A percentile compares a stretch with the other conserved stretches of the same genome.
Conservation (phyloP, 1,284 basidiomycete genomes). For the Puccinia triticina region DNA sequence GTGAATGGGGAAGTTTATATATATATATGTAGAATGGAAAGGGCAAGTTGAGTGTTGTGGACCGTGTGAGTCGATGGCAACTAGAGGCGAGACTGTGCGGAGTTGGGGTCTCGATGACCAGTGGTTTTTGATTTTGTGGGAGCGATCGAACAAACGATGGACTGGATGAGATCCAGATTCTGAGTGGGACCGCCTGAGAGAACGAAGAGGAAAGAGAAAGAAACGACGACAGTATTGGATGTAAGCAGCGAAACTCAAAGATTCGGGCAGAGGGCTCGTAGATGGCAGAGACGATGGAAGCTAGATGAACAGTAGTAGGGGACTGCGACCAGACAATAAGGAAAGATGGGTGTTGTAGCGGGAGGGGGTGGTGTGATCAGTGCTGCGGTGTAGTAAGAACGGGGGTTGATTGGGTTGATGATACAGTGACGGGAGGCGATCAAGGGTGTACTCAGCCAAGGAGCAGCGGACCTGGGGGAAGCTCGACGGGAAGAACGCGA, state of each 20-base stretch:
- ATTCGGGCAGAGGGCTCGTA: constrained; percentile 5
- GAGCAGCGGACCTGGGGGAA: background rate
- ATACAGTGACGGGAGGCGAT: background rate
- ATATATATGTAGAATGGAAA: background rate
- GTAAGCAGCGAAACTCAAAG: constrained; percentile 21
- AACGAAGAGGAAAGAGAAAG: constrained; percentile 13
- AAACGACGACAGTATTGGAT: constrained; percentile 20
- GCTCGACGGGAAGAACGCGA: background rate
- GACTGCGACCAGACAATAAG: constrained; percentile 32
- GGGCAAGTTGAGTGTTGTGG: background rate
- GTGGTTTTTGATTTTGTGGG: constrained; percentile 24
- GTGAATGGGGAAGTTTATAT: background rate
- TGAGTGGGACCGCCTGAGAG: constrained; percentile 33
- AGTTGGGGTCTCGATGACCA: constrained; percentile 28
- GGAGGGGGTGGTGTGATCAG: constrained; percentile 18
- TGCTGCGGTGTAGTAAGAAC: constrained; percentile 18
- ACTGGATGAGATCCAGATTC: constrained; percentile 30
- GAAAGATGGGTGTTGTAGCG: background rate
- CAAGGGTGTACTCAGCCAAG: background rate
- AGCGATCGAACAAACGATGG: constrained; percentile 44
- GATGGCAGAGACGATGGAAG: constrained; percentile 25
- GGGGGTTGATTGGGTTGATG: constrained; percentile 3
- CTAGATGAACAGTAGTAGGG: constrained; percentile 34
- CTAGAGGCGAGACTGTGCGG: constrained; percentile 5
- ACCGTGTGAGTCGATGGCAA: constrained; percentile 10